Evolutionary conservation across 192 early-diverging fungal genomes (phyloP).

Genomic region (Coemansia sp.): DNA sequence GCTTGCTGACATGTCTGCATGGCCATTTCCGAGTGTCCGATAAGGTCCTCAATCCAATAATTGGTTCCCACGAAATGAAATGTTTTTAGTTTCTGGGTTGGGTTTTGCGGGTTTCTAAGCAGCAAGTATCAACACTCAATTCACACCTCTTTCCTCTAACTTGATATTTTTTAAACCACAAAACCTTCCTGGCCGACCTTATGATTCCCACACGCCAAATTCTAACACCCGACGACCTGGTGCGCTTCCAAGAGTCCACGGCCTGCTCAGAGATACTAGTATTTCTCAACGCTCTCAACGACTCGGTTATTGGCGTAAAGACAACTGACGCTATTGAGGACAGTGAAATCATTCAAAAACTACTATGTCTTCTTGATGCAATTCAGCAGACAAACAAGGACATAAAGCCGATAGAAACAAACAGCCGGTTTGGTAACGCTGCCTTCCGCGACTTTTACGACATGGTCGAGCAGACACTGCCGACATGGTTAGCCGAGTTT

Average conservation of each 20-base stretch:
- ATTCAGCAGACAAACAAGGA: constrained; percentile 64
- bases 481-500: constrained; percentile 48
- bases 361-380: constrained; percentile 69
- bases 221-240: constrained; percentile 84
- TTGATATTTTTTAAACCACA: not conserved
- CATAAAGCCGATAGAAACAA: constrained; percentile 74
- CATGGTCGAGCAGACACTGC: constrained; percentile 51
- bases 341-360: constrained; percentile 54
- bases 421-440: constrained; percentile 93
- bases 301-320: constrained; percentile 68
- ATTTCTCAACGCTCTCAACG: constrained; percentile 75
- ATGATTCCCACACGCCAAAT: constrained; percentile 62
- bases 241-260: constrained; percentile 68
- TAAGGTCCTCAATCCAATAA: not conserved
- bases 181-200: not conserved
- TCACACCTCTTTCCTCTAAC: not conserved
- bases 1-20: not conserved
- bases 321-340: constrained; percentile 62
- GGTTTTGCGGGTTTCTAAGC: not conserved
- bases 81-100: not conserved
- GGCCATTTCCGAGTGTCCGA: constrained; percentile 6
- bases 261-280: constrained; percentile 67
- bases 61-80: not conserved
- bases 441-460: constrained; percentile 91
- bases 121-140: not conserved